Base-by-base conservation (phyloP, 306 rosid genomes). In the Gillenia trifoliata region DNA sequence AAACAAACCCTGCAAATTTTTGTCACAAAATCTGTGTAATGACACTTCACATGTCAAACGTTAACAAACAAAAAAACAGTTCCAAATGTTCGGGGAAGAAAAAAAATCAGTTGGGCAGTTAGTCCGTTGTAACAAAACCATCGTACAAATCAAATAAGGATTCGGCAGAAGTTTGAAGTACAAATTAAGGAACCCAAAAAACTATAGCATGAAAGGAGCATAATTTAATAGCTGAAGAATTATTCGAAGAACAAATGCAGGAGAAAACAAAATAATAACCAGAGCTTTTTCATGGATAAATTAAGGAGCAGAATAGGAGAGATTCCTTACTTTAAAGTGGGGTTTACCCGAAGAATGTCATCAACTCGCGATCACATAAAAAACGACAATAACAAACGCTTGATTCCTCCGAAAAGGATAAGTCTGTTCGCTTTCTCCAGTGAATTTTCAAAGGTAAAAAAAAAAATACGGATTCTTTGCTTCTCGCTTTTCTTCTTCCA, bases 291-390 rank as follows among this genome's bases (percentile, higher is more conserved):
- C 54, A 59, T 70, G 34, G 77, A 77, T 43, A 57, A 19, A 64
- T 31, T 47, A 55, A 25, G 28, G 59, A 15, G 72, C 70, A 72
- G 70, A 9, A 68, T 2, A 79, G 69, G 76, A 56, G 47, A 81
- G 88, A 92, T 86, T 86, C 91, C 80, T 89, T 86, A 25, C 93
- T 82, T 88, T 68, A 36, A 82, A 70, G 30, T 77, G 68, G 90
- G 84, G 64, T 79, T 79, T 78, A 54, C 49, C 66, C 52, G 59
- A 72, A 82, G n/a, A 85, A 82, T 84, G 78, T 78, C 45, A 69
- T 6, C 17, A 25, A 59, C 6, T n/a, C 61, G 28, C 67, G 47
- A 78, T 71, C 77, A 80, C 75, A 71, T 62, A n/a, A 66, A 38
- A 82, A 80, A 78, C 77, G 62, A 23, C 33, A 73, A 62, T 63